Conservation (phyloP, 2,329 filamentous ascomycete genomes). For the Lomentospora prolificans region DNA sequence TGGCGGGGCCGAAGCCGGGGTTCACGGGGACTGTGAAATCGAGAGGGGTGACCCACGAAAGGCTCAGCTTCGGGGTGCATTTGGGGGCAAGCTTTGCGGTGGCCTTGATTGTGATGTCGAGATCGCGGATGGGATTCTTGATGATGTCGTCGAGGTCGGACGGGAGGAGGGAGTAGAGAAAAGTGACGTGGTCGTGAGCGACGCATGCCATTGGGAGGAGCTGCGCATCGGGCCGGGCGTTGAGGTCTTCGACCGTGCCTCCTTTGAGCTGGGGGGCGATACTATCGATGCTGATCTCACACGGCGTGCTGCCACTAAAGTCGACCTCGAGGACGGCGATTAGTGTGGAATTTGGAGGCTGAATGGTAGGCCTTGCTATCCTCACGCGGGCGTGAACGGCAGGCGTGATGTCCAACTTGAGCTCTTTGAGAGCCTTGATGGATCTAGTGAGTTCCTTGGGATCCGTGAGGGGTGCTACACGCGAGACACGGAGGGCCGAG, state of each 20-base stretch:
- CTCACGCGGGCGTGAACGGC: slow-evolving; percentile 63
- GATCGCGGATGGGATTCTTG: slow-evolving; percentile 38
- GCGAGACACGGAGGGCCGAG: slow-evolving; percentile 64
- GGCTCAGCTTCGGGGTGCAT: slow-evolving; percentile 52
- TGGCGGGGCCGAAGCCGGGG: slow-evolving; percentile 47
- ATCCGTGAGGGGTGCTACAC: slow-evolving; percentile 59
- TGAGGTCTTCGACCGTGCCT: slow-evolving; percentile 49
- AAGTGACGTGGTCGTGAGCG: slow-evolving; percentile 65
- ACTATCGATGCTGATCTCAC: slow-evolving; percentile 50
- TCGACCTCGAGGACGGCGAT: slow-evolving; percentile 66
- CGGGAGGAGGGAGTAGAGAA: slow-evolving; percentile 59
- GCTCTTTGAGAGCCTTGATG: slow-evolving; percentile 52
- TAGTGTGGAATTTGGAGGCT: slow-evolving; percentile 48
- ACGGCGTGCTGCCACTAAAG: slow-evolving; percentile 60
- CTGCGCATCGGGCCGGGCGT: slow-evolving; percentile 32
- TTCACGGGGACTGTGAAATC: slow-evolving; percentile 61
- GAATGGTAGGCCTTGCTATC: slow-evolving; percentile 54
- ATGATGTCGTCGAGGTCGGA: slow-evolving; percentile 32
- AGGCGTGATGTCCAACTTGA: slow-evolving; percentile 56
- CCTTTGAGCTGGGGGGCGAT: slow-evolving; percentile 49
- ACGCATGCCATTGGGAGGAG: slow-evolving; percentile 52
- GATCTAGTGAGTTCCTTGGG: slow-evolving; percentile 52
- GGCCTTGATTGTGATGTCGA: slow-evolving; percentile 53
- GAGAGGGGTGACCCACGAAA: slow-evolving; percentile 59
- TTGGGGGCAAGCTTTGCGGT: slow-evolving; percentile 44